phyloP scores from a whole-genome alignment of 2,329 filamentous ascomycete genomes.

The Myriangium duriaei region DNA sequence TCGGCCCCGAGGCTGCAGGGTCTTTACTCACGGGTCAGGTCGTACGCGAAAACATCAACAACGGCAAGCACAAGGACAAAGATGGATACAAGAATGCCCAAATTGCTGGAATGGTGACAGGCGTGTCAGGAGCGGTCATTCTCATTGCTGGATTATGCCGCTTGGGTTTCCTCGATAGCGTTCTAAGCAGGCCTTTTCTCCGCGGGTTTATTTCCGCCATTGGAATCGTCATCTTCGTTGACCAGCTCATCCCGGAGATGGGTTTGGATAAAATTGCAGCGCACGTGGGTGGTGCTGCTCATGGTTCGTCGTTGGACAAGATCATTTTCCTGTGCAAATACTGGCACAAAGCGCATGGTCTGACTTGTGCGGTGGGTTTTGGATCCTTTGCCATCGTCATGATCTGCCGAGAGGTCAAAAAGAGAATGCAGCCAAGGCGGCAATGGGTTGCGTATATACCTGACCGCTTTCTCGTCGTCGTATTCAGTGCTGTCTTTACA shows the following conservation, averaged over 20 bases:
- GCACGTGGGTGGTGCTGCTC: slow-evolving; percentile 49
- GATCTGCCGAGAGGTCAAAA: slow-evolving; percentile 66
- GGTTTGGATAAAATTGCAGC: slow-evolving; percentile 59
- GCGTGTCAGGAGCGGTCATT: slow-evolving; percentile 77
- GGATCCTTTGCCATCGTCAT: slow-evolving; percentile 80
- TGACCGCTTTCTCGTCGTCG: slow-evolving; percentile 81
- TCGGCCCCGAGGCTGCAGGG: slow-evolving; percentile 88
- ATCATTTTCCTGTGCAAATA: slow-evolving; percentile 65
- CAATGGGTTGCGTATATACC: slow-evolving; percentile 77
- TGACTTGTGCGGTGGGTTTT: slow-evolving; percentile 66
- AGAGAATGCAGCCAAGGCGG: slow-evolving; percentile 63
- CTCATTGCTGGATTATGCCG: slow-evolving; percentile 75
- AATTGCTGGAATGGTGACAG: slow-evolving; percentile 78
- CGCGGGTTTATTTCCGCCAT: slow-evolving; percentile 95
- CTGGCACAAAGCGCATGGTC: slow-evolving; percentile 50
- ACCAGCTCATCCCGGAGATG: slow-evolving; percentile 84
- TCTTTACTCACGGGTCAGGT: slow-evolving; percentile 83
- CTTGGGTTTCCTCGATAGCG: slow-evolving; percentile 85
- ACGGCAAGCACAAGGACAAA: slow-evolving; percentile 51
- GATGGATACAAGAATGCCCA: slow-evolving; percentile 62
- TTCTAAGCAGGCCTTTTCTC: slow-evolving; percentile 82
- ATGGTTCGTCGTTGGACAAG: slow-evolving; percentile 81
- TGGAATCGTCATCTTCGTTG: slow-evolving; percentile 88
- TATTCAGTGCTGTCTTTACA: slow-evolving; percentile 68
- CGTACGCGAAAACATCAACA: slow-evolving; percentile 62